Base-by-base conservation (phyloP, 768 basidiomycete genomes). In the Serpula lacrymans region DNA sequence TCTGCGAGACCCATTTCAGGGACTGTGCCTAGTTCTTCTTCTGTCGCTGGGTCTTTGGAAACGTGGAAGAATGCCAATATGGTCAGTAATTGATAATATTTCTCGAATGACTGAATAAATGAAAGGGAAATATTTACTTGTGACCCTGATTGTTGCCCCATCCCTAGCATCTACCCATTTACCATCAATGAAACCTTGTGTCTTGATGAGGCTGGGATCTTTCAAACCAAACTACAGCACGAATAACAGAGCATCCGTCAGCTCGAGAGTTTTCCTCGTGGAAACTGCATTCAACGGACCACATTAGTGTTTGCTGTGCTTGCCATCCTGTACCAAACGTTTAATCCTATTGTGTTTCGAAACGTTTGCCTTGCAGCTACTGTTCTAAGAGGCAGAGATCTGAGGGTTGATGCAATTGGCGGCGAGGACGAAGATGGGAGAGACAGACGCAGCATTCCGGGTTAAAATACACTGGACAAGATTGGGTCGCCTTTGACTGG, bases 1-100 rank as follows among this genome's bases (percentile, higher is more conserved):
- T 97, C 92, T 20, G 72, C 72, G 31, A 88, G 57, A 8, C 84
- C 87, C 84, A 96, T 88, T 57, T 98, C 95, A 3, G 93, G 89
- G 20, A 94, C 73, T 1, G 77, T 82, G 11, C 93, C 95, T 32
- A 97, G 77, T 43, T 78, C 77, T 49, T 93, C 78, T 29, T 76
- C 76, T 4, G 84, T 95, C 5, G 92, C 89, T 22, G 95, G 95
- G 68, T 97, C 94, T 95, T 43, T 10, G 30, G 14, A 9, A 2
- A 22, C 30, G 17, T 24, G 30, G 17, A 42, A 5, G 18, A 41
- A 23, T 40, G 43, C 24, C 9, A n/a, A 36, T 29, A 36, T 21
- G 17, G 23, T 26, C 21, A 29, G 40, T 17, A 31, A 43, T 13
- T 13, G 9, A 8, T 22, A 8, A 12, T 28, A 16, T n/a, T n/a